Conservation (phyloP, 805 yeast species). For the Candida golubevii region DNA sequence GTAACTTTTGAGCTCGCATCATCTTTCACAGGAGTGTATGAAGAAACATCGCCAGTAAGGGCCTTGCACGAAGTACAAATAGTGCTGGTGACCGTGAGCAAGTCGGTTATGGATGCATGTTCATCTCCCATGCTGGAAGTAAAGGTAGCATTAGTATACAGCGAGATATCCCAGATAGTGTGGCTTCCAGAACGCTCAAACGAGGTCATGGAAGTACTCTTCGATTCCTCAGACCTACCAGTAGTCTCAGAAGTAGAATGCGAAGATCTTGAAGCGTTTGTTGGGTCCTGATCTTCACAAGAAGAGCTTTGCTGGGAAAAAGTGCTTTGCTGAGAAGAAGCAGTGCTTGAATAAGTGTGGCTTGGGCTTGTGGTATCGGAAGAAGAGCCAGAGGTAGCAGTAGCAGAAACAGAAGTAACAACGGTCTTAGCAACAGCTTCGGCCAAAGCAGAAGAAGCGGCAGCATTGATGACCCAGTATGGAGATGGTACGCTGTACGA, state of each 20-base stretch:
- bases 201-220: neutral
- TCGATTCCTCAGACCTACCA: neutral
- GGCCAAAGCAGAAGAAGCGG: conserved; percentile 3
- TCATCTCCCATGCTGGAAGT: conserved; percentile 6
- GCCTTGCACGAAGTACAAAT: conserved; percentile 12
- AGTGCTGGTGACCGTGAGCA: conserved; percentile 8
- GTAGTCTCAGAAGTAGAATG: neutral
- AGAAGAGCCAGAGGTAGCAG: neutral
- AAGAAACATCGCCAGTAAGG: conserved; percentile 9
- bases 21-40: conserved; percentile 10
- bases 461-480: conserved; percentile 18
- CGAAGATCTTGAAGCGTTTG: neutral
- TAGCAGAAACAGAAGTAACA: neutral
- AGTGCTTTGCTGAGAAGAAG: too few species aligned
- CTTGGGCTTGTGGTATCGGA: neutral
- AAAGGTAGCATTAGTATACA: neutral
- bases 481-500: conserved; percentile 11
- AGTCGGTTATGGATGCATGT: conserved; percentile 7
- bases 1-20: conserved; percentile 9
- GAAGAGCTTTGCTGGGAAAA: too few species aligned
- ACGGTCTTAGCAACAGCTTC: conserved; percentile 4
- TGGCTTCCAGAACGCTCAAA: neutral
- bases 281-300: too few species aligned
- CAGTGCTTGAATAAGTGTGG: too few species aligned
- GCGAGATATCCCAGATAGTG: neutral